These are phyloP conservation scores for Saitozyma sp. DNA, from an alignment of 768 basidiomycete genomes.

Conservation along the genomic window DNA sequence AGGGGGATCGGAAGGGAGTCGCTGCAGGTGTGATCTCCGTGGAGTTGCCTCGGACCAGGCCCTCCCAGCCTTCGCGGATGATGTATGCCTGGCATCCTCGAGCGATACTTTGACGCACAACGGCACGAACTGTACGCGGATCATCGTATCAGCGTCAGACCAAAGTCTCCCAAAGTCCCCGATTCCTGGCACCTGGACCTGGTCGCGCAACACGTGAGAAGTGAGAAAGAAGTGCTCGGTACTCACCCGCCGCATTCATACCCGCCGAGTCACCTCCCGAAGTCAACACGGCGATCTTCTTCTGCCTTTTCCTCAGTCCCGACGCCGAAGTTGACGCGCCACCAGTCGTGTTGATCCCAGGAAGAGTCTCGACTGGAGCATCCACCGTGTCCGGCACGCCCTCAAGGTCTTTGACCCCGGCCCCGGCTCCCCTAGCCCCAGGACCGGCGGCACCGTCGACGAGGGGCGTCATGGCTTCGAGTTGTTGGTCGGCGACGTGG, in stretches of 20 bases:
- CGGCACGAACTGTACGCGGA: conserved; percentile 66
- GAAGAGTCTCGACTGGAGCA: conserved; percentile 4
- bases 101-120: conserved; percentile 88
- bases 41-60: conserved; percentile 88
- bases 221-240: background rate
- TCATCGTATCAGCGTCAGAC: background rate
- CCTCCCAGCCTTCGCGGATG: conserved; percentile 97
- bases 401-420: conserved; percentile 7
- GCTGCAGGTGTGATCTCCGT: conserved; percentile 48
- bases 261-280: conserved; percentile 97
- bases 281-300: conserved; percentile 93
- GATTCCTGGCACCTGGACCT: background rate
- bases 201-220: background rate
- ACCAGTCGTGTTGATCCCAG: background rate
- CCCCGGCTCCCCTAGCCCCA: no score
- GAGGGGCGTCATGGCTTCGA: no score
- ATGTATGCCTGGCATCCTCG: conserved; percentile 95
- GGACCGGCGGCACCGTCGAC: no score
- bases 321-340: background rate
- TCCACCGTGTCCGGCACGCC: conserved; percentile 18
- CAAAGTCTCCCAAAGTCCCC: no score
- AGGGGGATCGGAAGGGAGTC: conserved; percentile 41
- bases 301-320: conserved; percentile 65
- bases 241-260: conserved; percentile 53
- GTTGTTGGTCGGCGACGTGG: no score